phyloP scores from a whole-genome alignment of 352 stramenopile species.

The Phytophthora sojae region DNA sequence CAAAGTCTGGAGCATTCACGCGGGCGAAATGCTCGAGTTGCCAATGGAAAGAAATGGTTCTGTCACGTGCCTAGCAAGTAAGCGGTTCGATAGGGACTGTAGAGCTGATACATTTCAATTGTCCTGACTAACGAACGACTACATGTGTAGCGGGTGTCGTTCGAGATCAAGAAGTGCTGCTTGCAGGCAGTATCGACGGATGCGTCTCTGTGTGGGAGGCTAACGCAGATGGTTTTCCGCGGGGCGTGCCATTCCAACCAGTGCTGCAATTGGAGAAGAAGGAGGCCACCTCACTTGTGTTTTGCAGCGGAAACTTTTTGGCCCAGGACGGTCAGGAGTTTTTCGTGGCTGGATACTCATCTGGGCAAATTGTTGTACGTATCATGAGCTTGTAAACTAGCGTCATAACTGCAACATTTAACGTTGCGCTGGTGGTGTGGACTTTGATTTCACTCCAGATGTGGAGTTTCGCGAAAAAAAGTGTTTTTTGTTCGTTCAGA shows the following conservation, averaged over 20 bases:
- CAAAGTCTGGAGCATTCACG: conserved; percentile 74
- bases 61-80: conserved; percentile 63
- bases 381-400: not conserved
- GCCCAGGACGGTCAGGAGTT: conserved; percentile 53
- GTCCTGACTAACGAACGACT: not conserved
- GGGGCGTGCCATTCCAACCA: conserved; percentile 26
- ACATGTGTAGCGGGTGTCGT: conserved; percentile 48
- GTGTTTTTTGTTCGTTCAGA: conserved; percentile 54
- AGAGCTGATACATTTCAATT: not conserved
- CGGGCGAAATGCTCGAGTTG: conserved; percentile 51
- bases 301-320: conserved; percentile 61
- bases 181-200: conserved; percentile 59
- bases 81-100: conserved; percentile 4
- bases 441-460: conserved; percentile 37
- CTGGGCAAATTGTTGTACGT: conserved; percentile 57
- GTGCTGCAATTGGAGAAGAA: conserved; percentile 37
- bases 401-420: not conserved
- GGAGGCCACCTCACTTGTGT: conserved; percentile 61
- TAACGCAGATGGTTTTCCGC: conserved; percentile 43
- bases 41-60: conserved; percentile 37
- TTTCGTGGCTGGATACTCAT: conserved; percentile 61
- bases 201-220: conserved; percentile 67
- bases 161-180: conserved; percentile 66
- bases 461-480: conserved; percentile 62
- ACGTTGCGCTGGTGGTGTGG: not conserved